These are phyloP conservation scores for Plantago major DNA, from an alignment of 257 asterid species.

Conservation along the genomic window DNA sequence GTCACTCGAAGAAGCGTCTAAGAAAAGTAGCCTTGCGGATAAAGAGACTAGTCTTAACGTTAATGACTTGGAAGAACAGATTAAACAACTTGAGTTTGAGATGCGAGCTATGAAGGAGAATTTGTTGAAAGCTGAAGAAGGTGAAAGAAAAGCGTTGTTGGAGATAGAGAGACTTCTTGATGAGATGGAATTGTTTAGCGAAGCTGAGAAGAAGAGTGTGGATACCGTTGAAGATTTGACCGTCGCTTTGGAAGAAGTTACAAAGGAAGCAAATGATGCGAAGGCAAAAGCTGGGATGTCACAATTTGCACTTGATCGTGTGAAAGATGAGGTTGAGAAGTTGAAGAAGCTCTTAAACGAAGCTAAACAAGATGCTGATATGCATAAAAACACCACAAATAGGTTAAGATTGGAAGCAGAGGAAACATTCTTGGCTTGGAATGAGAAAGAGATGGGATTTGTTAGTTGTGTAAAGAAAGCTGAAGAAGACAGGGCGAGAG, in stretches of 20 bases:
- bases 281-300: constrained; percentile 35
- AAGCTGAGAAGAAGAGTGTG: constrained; percentile 62
- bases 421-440: constrained; percentile 76
- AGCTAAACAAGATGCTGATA: constrained; percentile 46
- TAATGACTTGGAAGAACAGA: constrained; percentile 18
- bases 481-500: constrained; percentile 55
- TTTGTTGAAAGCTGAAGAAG: constrained; percentile 21
- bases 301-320: constrained; percentile 35
- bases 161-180: constrained; percentile 10
- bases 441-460: constrained; percentile 75
- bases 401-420: constrained; percentile 77
- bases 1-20: constrained; percentile 20
- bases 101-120: constrained; percentile 29
- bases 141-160: constrained; percentile 28
- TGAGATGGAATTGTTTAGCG: constrained; percentile 37
- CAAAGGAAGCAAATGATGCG: constrained; percentile 44
- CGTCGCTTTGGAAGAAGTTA: constrained; percentile 61
- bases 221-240: constrained; percentile 85
- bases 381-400: constrained; percentile 46
- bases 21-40: background rate
- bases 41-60: constrained; percentile 2
- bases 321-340: constrained; percentile 33
- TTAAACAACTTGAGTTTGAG: constrained; percentile 23
- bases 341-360: constrained; percentile 43
- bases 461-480: constrained; percentile 62